Percentiles rank a stretch among this genome's conserved stretches.
Conservation (phyloP, 768 basidiomycete genomes). For the Crassisporium funariophilum region DNA sequence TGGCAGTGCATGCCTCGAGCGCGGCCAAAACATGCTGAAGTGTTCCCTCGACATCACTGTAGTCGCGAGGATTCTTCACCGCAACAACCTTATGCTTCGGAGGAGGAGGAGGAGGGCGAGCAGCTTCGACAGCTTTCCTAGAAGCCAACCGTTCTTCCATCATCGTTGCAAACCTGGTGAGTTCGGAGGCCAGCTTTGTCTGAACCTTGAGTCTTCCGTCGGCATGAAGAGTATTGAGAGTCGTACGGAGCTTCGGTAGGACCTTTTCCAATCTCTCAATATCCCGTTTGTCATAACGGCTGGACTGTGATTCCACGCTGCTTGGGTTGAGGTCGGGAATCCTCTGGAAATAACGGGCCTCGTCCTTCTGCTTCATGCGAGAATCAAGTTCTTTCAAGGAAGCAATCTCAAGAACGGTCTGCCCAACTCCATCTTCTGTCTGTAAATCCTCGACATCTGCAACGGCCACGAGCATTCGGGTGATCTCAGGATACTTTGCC, state of each 20-base stretch:
- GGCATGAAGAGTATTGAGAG: neutral
- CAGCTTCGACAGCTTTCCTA: slow-evolving; percentile 1
- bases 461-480: slow-evolving; percentile 38
- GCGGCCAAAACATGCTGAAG: neutral
- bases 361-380: slow-evolving; percentile 20
- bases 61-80: neutral
- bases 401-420: slow-evolving; percentile 42
- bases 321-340: neutral
- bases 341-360: neutral
- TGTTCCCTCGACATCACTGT: neutral
- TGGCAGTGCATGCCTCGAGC: slow-evolving; percentile 11
- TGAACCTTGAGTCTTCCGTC: neutral
- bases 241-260: neutral
- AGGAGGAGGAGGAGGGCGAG: neutral
- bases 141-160: slow-evolving; percentile 29
- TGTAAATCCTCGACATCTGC: slow-evolving; percentile 41
- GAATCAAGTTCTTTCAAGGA: slow-evolving; percentile 27
- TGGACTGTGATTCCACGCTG: neutral
- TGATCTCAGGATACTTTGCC: slow-evolving; percentile 34
- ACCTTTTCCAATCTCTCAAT: neutral
- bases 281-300: neutral
- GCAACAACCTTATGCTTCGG: neutral
- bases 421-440: slow-evolving; percentile 55
- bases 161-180: slow-evolving; percentile 26
- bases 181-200: slow-evolving; percentile 2